phyloP scores from a whole-genome alignment of 1,284 basidiomycete species.

The Phenoliferia sp. region DNA sequence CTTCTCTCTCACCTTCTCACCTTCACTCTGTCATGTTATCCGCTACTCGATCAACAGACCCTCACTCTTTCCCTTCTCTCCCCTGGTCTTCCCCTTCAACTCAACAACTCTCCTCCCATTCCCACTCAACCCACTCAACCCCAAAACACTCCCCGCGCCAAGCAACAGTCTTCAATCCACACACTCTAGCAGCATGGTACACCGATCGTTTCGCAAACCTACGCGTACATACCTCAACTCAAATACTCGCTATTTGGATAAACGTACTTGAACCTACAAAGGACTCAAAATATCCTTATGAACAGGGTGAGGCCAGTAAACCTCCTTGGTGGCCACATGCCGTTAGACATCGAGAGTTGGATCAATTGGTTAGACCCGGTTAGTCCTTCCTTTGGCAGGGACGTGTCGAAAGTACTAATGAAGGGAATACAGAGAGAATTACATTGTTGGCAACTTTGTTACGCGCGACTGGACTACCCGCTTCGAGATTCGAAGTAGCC shows the following conservation, averaged over 20 bases:
- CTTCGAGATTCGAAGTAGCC: constrained; percentile 48
- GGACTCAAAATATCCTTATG: constrained; percentile 51
- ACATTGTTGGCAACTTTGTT: constrained; percentile 47
- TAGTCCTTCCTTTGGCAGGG: constrained; percentile 16
- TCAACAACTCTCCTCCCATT: constrained; percentile 24
- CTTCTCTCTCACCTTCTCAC: no score
- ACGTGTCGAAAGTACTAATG: background rate
- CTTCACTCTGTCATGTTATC: no score
- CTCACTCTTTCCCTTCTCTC: constrained; percentile 5
- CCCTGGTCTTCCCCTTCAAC: constrained; percentile 30
- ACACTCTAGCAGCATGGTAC: constrained; percentile 38
- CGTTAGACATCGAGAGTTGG: constrained; percentile 51
- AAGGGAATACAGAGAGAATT: constrained; percentile 44
- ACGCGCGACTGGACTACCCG: constrained; percentile 42
- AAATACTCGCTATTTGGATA: constrained; percentile 52
- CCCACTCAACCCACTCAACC: constrained; percentile 28
- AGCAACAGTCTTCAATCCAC: constrained; percentile 36
- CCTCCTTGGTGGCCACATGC: constrained; percentile 53
- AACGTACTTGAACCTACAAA: constrained; percentile 54
- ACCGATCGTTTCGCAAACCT: constrained; percentile 43
- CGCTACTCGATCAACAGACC: no score
- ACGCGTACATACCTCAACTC: constrained; percentile 51
- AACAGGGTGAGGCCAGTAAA: constrained; percentile 49
- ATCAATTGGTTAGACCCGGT: constrained; percentile 50
- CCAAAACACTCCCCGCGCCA: constrained; percentile 34